Percentiles rank a stretch among this genome's conserved stretches.
phyloP scores from a whole-genome alignment of 768 basidiomycete species.

The Mycena pura region DNA sequence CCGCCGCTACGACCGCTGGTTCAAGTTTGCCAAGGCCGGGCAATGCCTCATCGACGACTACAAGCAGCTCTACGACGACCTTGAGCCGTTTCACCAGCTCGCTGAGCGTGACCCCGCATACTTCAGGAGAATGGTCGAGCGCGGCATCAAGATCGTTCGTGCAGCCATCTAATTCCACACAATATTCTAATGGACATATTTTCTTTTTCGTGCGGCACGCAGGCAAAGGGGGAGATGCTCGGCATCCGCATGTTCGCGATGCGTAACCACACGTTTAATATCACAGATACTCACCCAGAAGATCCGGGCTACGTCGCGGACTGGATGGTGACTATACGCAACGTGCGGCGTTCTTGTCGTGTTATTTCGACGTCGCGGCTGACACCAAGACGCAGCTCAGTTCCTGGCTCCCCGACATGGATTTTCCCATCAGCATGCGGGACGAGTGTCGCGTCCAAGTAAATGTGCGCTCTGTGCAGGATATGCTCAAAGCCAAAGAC shows the following conservation, averaged over 20 bases:
- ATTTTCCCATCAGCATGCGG: neutral
- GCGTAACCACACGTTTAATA: neutral
- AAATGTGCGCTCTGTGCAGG: neutral
- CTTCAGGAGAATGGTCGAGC: slow-evolving; percentile 3
- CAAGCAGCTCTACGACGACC: slow-evolving; percentile 9
- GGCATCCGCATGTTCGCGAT: neutral
- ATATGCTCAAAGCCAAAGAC: neutral
- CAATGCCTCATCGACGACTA: slow-evolving; percentile 21
- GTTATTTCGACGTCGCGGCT: neutral
- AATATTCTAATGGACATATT: neutral
- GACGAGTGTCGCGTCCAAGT: slow-evolving; percentile 4
- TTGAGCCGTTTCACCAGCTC: slow-evolving; percentile 20
- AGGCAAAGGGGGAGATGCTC: neutral
- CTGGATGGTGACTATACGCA: slow-evolving; percentile 4
- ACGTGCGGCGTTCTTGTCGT: neutral
- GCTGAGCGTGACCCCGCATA: neutral
- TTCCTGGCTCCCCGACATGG: neutral
- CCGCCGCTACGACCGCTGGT: slow-evolving; percentile 16
- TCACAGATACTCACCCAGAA: no score
- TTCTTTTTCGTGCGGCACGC: neutral
- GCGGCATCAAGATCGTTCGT: neutral
- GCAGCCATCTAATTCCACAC: neutral
- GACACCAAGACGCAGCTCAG: neutral
- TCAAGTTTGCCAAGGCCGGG: neutral
- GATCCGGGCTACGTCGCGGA: slow-evolving; percentile 6